A percentile compares a stretch with the other conserved stretches of the same genome.
Conservation (phyloP, 2,329 filamentous ascomycete species). For the Camptophora hylomeconis region DNA sequence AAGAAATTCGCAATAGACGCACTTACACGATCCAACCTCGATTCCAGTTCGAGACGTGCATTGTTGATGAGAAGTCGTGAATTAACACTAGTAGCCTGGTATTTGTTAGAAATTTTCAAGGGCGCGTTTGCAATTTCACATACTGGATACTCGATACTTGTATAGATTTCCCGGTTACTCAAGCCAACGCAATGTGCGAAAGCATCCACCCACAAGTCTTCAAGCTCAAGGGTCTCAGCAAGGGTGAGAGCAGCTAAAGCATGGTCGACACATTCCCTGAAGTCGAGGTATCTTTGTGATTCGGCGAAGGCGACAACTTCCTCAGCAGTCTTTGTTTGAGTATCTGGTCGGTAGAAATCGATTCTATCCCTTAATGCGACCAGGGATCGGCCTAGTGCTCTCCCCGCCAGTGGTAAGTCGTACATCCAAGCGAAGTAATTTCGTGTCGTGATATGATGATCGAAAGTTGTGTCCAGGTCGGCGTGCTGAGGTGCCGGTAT, state of each 20-base stretch:
- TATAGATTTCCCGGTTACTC: constrained; percentile 22
- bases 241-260: constrained; percentile 55
- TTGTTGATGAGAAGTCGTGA: constrained; percentile 54
- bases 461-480: constrained; percentile 12
- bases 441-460: constrained; percentile 17
- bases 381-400: constrained; percentile 49
- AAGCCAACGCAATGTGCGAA: constrained; percentile 72
- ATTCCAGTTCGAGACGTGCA: constrained; percentile 52
- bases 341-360: constrained; percentile 43
- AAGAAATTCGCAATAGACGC: constrained; percentile 53
- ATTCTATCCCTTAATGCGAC: constrained; percentile 53
- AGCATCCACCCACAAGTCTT: constrained; percentile 56
- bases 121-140: constrained; percentile 3
- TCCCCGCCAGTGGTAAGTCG: constrained; percentile 15
- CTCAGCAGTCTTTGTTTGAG: constrained; percentile 41
- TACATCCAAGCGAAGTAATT: constrained; percentile 19
- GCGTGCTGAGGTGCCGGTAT: constrained; percentile 13
- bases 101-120: constrained; percentile 4
- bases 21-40: constrained; percentile 45
- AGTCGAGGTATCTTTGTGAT: constrained; percentile 54
- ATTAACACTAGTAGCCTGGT: constrained; percentile 28
- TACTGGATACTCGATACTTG: constrained; percentile 14
- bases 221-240: constrained; percentile 51
- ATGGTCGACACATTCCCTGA: constrained; percentile 53
- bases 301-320: constrained; percentile 56